Evolutionary conservation across 805 yeast genomes (phyloP).

Genomic region (Ascoidea asiatica): DNA sequence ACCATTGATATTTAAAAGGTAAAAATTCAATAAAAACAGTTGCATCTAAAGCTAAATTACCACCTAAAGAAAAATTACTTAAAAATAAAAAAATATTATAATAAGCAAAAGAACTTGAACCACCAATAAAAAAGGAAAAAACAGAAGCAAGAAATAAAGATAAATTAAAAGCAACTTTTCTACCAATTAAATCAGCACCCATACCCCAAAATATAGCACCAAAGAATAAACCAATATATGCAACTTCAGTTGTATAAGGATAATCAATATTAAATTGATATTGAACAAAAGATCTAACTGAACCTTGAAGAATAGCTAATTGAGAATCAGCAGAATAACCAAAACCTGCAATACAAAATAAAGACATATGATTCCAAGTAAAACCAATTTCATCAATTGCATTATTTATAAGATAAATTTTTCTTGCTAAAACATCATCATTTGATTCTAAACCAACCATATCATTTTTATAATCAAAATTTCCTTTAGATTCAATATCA

Average conservation of each 20-base stretch:
- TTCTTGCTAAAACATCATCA: constrained; percentile 24
- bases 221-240: constrained; percentile 34
- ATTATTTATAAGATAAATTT: constrained; percentile 30
- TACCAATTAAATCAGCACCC: constrained; percentile 40
- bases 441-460: constrained; percentile 7
- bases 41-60: constrained; percentile 42
- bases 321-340: constrained; percentile 46
- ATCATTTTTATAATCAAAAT: no score
- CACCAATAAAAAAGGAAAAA: constrained; percentile 42
- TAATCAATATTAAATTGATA: constrained; percentile 31
- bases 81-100: constrained; percentile 35
- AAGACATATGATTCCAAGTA: constrained; percentile 37
- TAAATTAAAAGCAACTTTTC: constrained; percentile 36
- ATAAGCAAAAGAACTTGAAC: constrained; percentile 33
- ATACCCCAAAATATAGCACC: constrained; percentile 49
- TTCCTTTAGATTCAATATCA: no score
- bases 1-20: constrained; percentile 36
- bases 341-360: constrained; percentile 38
- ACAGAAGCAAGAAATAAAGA: constrained; percentile 34
- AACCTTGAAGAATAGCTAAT: constrained; percentile 31
- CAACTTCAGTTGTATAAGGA: constrained; percentile 31
- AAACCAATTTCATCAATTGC: constrained; percentile 48
- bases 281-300: constrained; percentile 32
- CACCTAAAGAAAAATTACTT: constrained; percentile 36
- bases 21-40: constrained; percentile 39